Evolutionary conservation across 192 early-diverging fungal genomes (phyloP).

Genomic region (Linnemannia exigua): DNA sequence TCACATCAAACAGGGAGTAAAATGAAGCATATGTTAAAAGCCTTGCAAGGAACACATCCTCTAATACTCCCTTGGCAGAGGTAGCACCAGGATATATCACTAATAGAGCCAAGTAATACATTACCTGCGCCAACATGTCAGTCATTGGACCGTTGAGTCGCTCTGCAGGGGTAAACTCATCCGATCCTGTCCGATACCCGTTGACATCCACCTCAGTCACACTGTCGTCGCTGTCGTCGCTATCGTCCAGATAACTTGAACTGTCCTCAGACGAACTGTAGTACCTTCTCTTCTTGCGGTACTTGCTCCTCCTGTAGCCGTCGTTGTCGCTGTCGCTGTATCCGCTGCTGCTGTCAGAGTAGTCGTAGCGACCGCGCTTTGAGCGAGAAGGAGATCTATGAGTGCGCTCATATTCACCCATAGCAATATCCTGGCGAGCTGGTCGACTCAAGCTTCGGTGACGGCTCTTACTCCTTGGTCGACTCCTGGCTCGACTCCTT

Average conservation of each 20-base stretch:
- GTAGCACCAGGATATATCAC: too few relatives aligned
- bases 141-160: constrained; percentile 12
- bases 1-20: background rate
- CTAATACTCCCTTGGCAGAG: background rate
- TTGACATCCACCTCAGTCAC: constrained; percentile 11
- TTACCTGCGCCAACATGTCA: constrained; percentile 22
- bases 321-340: constrained; percentile 1
- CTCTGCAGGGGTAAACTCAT: background rate
- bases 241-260: background rate
- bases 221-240: constrained; percentile 11
- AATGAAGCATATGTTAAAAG: background rate
- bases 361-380: background rate
- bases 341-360: constrained; percentile 1
- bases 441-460: constrained; percentile 31
- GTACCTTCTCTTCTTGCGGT: background rate
- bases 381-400: constrained; percentile 16
- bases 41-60: background rate
- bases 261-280: constrained; percentile 13
- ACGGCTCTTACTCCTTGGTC: constrained; percentile 23
- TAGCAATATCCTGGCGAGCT: constrained; percentile 14
- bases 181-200: background rate
- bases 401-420: constrained; percentile 19
- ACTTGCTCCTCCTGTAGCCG: background rate
- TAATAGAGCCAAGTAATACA: background rate
- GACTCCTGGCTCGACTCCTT: constrained; percentile 4